A percentile compares a stretch with the other conserved stretches of the same genome.
phyloP scores from a whole-genome alignment of 2,329 filamentous ascomycete species.

The Xylaria sp. region DNA sequence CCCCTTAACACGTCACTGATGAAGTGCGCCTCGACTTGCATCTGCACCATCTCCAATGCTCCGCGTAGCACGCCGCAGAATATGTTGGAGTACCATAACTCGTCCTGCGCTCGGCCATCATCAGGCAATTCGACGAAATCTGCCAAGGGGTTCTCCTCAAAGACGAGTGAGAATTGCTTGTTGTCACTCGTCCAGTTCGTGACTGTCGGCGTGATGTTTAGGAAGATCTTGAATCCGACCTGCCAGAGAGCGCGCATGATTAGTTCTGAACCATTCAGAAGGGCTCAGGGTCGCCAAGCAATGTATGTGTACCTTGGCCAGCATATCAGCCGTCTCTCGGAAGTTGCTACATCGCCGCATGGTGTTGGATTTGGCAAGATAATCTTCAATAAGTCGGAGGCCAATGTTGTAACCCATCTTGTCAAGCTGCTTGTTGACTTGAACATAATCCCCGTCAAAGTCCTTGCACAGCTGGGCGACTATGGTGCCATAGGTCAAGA shows the following conservation, averaged over 20 bases:
- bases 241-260: slow-evolving; percentile 51
- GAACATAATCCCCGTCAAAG: slow-evolving; percentile 90
- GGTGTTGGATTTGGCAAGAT: slow-evolving; percentile 92
- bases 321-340: slow-evolving; percentile 95
- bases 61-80: slow-evolving; percentile 92
- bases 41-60: slow-evolving; percentile 97
- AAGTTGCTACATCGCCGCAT: slow-evolving; percentile 92
- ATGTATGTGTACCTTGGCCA: slow-evolving; percentile 74
- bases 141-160: slow-evolving; percentile 95
- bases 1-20: slow-evolving; percentile 92
- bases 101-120: slow-evolving; percentile 93
- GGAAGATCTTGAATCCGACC: slow-evolving; percentile 99
- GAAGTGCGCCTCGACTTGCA: slow-evolving; percentile 98
- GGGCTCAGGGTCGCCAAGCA: neutral
- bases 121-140: slow-evolving; percentile 98
- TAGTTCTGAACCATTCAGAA: slow-evolving; percentile 26
- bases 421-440: slow-evolving; percentile 97
- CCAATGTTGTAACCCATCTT: slow-evolving; percentile 99
- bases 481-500: slow-evolving; percentile 96
- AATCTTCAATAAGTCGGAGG: slow-evolving; percentile 94
- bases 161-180: slow-evolving; percentile 95
- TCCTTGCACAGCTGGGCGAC: slow-evolving; percentile 97
- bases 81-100: slow-evolving; percentile 98
- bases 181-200: slow-evolving; percentile 96
- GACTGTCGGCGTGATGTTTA: slow-evolving; percentile 93